Conservation (phyloP, 768 basidiomycete genomes). For the Lentinula lateritia region DNA sequence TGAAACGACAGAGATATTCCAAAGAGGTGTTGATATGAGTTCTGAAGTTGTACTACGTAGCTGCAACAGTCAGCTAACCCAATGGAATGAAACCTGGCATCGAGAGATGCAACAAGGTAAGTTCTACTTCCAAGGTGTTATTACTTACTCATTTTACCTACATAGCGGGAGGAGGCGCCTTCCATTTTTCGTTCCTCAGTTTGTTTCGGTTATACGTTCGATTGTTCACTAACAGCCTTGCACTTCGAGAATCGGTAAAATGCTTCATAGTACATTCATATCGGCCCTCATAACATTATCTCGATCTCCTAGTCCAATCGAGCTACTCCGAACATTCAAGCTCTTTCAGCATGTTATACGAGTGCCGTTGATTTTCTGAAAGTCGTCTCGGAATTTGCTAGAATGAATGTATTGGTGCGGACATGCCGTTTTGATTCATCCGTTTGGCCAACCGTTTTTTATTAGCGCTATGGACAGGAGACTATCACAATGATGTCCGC, state of each 20-base stretch:
- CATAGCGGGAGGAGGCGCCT: slow-evolving; percentile 64
- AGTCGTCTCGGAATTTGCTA: slow-evolving; percentile 72
- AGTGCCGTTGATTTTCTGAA: slow-evolving; percentile 68
- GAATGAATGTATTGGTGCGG: slow-evolving; percentile 67
- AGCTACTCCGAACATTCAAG: slow-evolving; percentile 57
- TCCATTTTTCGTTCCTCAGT: slow-evolving; percentile 70
- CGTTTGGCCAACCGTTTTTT: slow-evolving; percentile 1
- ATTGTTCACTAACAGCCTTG: slow-evolving; percentile 82
- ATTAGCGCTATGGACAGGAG: slow-evolving; percentile 79
- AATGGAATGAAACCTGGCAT: slow-evolving; percentile 72
- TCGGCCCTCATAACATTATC: background rate
- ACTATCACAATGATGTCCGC: slow-evolving; percentile 83
- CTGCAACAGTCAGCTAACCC: slow-evolving; percentile 66
- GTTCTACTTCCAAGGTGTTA: slow-evolving; percentile 8
- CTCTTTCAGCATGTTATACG: slow-evolving; percentile 65
- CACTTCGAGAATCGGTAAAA: slow-evolving; percentile 56
- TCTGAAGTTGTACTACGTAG: slow-evolving; percentile 67
- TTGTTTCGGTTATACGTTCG: slow-evolving; percentile 76
- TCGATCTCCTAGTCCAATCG: slow-evolving; percentile 41
- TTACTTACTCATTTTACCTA: slow-evolving; percentile 9
- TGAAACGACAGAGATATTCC: slow-evolving; percentile 73
- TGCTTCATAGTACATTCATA: slow-evolving; percentile 36
- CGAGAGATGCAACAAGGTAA: slow-evolving; percentile 67
- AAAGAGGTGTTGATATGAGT: slow-evolving; percentile 55
- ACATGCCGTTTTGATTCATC: background rate